Percentiles rank a stretch among this genome's conserved stretches.
Evolutionary conservation across 306 rosid species (phyloP).

Genomic region (Sicyos edulis): DNA sequence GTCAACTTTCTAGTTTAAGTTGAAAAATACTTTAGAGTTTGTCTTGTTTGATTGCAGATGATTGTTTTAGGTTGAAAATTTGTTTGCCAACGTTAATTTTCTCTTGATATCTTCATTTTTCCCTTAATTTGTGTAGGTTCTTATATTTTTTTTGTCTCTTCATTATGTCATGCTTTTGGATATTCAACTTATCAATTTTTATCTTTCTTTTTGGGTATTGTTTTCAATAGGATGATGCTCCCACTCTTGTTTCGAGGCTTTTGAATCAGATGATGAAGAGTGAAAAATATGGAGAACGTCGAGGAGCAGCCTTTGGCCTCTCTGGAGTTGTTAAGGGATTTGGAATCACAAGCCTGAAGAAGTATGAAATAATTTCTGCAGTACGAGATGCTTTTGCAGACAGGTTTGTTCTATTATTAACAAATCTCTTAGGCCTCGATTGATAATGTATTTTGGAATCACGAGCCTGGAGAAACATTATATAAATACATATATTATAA

Average conservation of each 20-base stretch:
- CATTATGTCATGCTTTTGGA: not conserved
- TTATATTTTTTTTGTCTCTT: not conserved
- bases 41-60: not conserved
- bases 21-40: not conserved
- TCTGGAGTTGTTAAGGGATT: constrained; percentile 95
- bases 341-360: constrained; percentile 76
- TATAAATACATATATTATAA: too few relatives aligned
- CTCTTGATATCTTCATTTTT: not conserved
- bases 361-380: constrained; percentile 53
- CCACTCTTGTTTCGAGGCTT: constrained; percentile 66
- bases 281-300: constrained; percentile 89
- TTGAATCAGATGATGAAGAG: constrained; percentile 85
- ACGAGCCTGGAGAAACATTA: too few relatives aligned
- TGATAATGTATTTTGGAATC: too few relatives aligned
- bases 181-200: not conserved
- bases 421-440: too few relatives aligned
- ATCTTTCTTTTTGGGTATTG: constrained; percentile 8
- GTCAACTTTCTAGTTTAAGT: not conserved
- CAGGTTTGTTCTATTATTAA: constrained; percentile 42
- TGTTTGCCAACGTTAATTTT: not conserved
- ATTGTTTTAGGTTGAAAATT: not conserved
- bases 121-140: not conserved
- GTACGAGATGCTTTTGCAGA: constrained; percentile 74
- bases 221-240: constrained; percentile 63
- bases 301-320: constrained; percentile 98